Conservation (phyloP, 2,329 filamentous ascomycete species). For the Trichoderma simmonsii region DNA sequence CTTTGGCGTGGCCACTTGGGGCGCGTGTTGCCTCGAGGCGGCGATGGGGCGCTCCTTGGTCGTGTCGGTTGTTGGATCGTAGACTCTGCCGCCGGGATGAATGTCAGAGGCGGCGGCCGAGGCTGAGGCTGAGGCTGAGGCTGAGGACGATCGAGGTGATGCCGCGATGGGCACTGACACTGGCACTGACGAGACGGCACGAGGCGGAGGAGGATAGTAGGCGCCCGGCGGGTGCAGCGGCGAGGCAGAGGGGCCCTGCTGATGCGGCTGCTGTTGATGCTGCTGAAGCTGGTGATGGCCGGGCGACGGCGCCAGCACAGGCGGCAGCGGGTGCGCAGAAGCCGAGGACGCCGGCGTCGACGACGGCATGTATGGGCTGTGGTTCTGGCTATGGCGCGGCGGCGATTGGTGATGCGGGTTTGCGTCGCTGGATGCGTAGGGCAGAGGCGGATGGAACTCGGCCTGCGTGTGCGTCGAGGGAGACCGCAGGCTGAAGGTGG, state of each 20-base stretch:
- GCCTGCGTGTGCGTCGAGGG: constrained; percentile 43
- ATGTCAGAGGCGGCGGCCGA: not conserved
- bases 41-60: constrained; percentile 46
- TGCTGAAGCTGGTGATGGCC: constrained; percentile 27
- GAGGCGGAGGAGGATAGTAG: constrained; percentile 37
- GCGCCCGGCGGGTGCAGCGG: constrained; percentile 43
- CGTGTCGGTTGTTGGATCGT: constrained; percentile 53
- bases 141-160: constrained; percentile 9
- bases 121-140: not conserved
- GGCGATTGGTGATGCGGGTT: constrained; percentile 32
- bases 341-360: constrained; percentile 30
- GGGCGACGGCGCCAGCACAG: constrained; percentile 25
- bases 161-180: constrained; percentile 28
- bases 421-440: constrained; percentile 26
- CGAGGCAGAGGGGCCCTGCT: constrained; percentile 34
- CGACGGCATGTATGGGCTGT: constrained; percentile 38
- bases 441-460: constrained; percentile 38
- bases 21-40: constrained; percentile 48
- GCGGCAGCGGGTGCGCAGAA: constrained; percentile 30
- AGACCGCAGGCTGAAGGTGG: constrained; percentile 49
- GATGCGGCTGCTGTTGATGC: not conserved
- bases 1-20: constrained; percentile 45
- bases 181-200: constrained; percentile 16
- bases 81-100: constrained; percentile 45
- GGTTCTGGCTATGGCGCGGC: constrained; percentile 31